Conservation (phyloP, 371 early-diverging fungal genomes). For the Ordospora pajunii region DNA sequence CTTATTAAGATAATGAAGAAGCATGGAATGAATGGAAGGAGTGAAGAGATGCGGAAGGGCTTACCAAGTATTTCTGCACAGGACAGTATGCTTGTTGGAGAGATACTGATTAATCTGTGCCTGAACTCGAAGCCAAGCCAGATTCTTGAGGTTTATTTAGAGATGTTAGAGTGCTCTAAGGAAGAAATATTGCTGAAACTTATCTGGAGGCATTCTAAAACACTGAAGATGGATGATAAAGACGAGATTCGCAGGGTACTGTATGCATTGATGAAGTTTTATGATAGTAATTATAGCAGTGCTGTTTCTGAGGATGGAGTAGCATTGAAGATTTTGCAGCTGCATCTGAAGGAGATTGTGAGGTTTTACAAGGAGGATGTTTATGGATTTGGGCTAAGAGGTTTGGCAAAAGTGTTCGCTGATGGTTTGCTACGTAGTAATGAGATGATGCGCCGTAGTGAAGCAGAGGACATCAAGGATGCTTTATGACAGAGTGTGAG, state of each 20-base stretch:
- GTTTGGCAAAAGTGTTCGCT: constrained; percentile 12
- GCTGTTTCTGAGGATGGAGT: constrained; percentile 32
- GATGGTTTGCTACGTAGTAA: neutral
- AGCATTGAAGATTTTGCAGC: constrained; percentile 45
- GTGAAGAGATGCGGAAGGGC: too few species aligned
- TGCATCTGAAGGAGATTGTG: constrained; percentile 52
- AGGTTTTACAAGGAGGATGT: constrained; percentile 5
- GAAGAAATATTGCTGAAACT: constrained; percentile 54
- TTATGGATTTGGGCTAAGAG: constrained; percentile 3
- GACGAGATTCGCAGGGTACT: constrained; percentile 28
- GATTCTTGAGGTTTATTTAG: constrained; percentile 38
- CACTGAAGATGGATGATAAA: constrained; percentile 21
- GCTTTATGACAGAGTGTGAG: too few species aligned
- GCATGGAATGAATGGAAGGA: neutral
- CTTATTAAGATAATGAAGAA: constrained; percentile 28
- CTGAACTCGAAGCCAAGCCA: constrained; percentile 16
- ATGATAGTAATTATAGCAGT: constrained; percentile 19
- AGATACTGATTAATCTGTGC: constrained; percentile 49
- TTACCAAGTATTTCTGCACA: neutral
- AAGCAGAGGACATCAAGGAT: too few species aligned
- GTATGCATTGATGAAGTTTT: constrained; percentile 41
- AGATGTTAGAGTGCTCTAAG: constrained; percentile 12
- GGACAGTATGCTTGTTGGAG: constrained; percentile 21
- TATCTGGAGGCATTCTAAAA: constrained; percentile 60
- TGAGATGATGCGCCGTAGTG: neutral